Percentiles rank a stretch among this genome's conserved stretches.
phyloP scores from a whole-genome alignment of 805 yeast genomes.

The Ogataea trehaloabstinens region DNA sequence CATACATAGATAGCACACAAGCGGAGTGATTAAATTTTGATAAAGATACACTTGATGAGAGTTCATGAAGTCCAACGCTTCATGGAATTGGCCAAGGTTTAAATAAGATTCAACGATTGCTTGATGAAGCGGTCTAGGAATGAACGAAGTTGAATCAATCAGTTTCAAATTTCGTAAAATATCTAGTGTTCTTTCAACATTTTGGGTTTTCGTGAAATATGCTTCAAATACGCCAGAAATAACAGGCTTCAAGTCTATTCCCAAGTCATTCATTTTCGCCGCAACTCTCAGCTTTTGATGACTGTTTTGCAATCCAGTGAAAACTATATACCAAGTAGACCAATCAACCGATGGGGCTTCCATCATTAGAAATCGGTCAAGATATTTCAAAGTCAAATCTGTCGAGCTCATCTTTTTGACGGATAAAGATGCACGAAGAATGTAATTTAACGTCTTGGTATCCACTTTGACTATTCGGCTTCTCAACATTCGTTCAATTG shows the following conservation, averaged over 20 bases:
- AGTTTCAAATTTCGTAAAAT: background rate
- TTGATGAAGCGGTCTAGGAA: background rate
- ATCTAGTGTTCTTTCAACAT: background rate
- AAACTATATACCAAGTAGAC: conserved; percentile 4
- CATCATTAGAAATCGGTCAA: background rate
- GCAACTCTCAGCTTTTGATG: conserved; percentile 1
- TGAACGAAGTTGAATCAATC: no score
- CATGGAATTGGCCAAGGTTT: background rate
- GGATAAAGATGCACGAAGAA: conserved; percentile 4
- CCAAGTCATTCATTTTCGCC: conserved; percentile 3
- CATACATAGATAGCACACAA: conserved; percentile 1
- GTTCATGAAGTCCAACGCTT: conserved; percentile 1
- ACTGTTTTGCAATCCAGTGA: background rate
- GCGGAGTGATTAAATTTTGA: background rate
- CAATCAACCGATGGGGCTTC: conserved; percentile 1
- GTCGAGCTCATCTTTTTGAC: conserved; percentile 2
- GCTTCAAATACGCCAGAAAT: conserved; percentile 1
- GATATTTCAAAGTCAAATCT: conserved; percentile 3
- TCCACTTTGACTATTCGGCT: conserved; percentile 1
- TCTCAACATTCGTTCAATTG: background rate
- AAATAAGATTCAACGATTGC: conserved; percentile 1
- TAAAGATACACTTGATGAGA: background rate
- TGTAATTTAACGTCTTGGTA: conserved; percentile 1
- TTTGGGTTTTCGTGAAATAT: background rate
- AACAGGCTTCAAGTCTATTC: conserved; percentile 4